Evolutionary conservation across 2,329 filamentous ascomycete species (phyloP), one percentile per base, ranked within the genome.

Genomic region (Hymenoscyphus albidus): DNA sequence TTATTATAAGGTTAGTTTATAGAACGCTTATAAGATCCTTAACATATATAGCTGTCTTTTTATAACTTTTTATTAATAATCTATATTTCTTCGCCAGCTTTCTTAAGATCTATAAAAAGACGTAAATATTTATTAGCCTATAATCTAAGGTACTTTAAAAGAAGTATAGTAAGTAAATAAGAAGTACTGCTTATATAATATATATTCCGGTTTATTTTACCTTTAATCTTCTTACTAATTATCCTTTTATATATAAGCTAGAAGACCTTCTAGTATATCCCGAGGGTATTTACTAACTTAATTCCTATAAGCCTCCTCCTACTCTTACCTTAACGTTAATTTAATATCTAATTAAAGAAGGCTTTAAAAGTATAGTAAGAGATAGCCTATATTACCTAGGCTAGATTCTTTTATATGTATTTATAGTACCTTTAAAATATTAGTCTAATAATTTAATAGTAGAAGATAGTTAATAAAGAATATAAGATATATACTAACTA

Each of bases 181-280:
- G 58, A 61, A 66, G 55, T 2, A 42, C n/a, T 62, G 67, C 62
- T 69, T 62, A 70, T 66, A 59, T 56, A 39, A 60, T 70, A 48
- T 31, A 68, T 70, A 13, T 68, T 10, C 64, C 59, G 61, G 62
- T 69, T 70, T 9, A 70, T 63, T 67, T 68, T 68, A 13, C 64
- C 58, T 39, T 65, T 32, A 38, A 71, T 71, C 65, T 71, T 70
- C 62, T 63, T 31, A n/a, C 62, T 18, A 51, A 61, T 71, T 27
- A 63, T 68, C 59, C 64, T 67, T 68, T 74, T 55, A 44, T 69
- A 72, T 31, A 73, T 66, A 10, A 74, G 68, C 55, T 69, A 65
- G 59, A 73, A 74, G 38, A 70, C 64, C 61, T 76, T 75, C 69
- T 62, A 75, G 55, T 70, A 70, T 68, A 64, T 75, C 54, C 65